phyloP scores from a whole-genome alignment of 768 basidiomycete genomes.

The Cubamyces sp. region DNA sequence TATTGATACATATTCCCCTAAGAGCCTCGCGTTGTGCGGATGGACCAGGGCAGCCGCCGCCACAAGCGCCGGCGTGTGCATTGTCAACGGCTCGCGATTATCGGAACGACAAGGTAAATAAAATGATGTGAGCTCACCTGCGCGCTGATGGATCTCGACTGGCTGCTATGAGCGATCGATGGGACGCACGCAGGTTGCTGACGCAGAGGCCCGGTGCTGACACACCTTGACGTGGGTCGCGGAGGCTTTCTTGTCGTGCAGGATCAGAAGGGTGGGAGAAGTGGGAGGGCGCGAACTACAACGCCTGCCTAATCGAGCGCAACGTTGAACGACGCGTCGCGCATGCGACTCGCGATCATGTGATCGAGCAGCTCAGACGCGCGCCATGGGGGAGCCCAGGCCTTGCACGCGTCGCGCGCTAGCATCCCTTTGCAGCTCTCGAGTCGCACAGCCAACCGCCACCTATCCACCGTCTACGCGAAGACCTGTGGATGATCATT shows the following conservation, averaged over 20 bases:
- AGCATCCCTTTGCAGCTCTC: too few relatives aligned
- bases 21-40: not conserved
- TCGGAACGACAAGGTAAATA: not conserved
- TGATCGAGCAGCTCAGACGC: not conserved
- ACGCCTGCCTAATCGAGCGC: slow-evolving; percentile 10
- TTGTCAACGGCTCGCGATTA: not conserved
- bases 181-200: too few relatives aligned
- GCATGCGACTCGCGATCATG: too few relatives aligned
- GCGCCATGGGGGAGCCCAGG: not conserved
- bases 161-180: too few relatives aligned
- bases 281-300: not conserved
- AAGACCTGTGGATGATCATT: too few relatives aligned
- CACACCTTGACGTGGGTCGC: not conserved
- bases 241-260: not conserved
- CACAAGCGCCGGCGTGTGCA: slow-evolving; percentile 2
- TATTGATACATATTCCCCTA: not conserved
- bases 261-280: not conserved
- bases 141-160: too few relatives aligned
- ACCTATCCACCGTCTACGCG: too few relatives aligned
- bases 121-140: not conserved
- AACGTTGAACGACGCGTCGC: too few relatives aligned
- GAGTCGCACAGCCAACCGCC: too few relatives aligned
- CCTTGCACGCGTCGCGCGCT: too few relatives aligned
- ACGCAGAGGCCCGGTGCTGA: not conserved
- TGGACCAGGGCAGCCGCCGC: not conserved